phyloP scores from a whole-genome alignment of 1,284 basidiomycete species.

The Ceratobasidium sp. region DNA sequence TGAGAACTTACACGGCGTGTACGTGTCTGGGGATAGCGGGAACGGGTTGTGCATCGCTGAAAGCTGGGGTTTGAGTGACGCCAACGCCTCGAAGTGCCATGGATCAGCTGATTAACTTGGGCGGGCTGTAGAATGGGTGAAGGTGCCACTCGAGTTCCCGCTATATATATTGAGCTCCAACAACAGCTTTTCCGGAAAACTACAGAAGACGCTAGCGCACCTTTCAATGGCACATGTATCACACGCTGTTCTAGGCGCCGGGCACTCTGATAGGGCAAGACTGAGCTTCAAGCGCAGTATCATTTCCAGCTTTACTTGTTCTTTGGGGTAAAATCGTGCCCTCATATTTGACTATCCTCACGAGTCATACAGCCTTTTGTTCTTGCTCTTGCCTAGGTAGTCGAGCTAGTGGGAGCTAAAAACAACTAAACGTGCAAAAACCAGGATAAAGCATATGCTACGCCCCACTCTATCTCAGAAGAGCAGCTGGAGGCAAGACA shows the following conservation, averaged over 20 bases:
- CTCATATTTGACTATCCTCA: too few species aligned
- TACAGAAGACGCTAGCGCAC: not conserved
- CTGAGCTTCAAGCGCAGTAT: not conserved
- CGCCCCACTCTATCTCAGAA: too few species aligned
- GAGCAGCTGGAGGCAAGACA: too few species aligned
- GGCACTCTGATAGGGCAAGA: not conserved
- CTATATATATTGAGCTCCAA: not conserved
- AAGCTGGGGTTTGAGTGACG: not conserved
- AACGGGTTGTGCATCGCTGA: not conserved
- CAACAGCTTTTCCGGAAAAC: not conserved
- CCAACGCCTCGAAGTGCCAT: not conserved
- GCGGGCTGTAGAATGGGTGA: not conserved
- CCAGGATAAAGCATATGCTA: too few species aligned
- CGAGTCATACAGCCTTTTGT: too few species aligned
- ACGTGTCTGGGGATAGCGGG: not conserved
- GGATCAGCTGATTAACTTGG: not conserved
- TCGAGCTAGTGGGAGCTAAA: too few species aligned
- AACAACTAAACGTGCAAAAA: too few species aligned
- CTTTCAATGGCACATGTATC: not conserved
- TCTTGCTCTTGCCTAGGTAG: too few species aligned
- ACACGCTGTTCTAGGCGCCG: not conserved
- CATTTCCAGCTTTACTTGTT: too few species aligned
- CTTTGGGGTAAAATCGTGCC: too few species aligned
- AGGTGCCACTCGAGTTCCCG: not conserved
- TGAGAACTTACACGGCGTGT: not conserved